These are phyloP conservation scores for Phyllosticta citribraziliensis DNA, from an alignment of 2,329 filamentous ascomycete species.

Conservation along the genomic window DNA sequence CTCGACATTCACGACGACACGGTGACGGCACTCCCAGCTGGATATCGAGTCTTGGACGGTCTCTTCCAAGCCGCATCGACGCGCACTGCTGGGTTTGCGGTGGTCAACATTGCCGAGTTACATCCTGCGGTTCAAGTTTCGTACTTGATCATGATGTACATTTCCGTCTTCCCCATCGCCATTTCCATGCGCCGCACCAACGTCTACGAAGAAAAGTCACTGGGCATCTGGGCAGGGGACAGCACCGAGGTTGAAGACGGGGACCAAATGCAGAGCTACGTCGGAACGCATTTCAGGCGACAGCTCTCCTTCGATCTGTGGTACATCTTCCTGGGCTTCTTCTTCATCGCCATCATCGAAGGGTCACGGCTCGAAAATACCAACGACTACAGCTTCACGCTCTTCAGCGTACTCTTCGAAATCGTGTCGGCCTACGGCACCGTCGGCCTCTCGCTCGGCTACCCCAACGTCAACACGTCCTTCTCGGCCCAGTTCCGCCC, in stretches of 20 bases:
- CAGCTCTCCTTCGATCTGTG: conserved; percentile 96
- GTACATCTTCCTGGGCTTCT: conserved; percentile 91
- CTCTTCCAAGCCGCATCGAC: conserved; percentile 87
- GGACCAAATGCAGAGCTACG: conserved; percentile 58
- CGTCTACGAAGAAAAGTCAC: conserved; percentile 85
- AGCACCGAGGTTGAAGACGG: conserved; percentile 31
- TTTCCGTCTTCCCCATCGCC: conserved; percentile 91
- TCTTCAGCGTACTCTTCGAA: conserved; percentile 37
- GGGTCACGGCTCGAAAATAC: conserved; percentile 56
- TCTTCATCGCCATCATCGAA: conserved; percentile 85
- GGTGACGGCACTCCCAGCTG: conserved; percentile 58
- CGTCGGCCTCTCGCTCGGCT: conserved; percentile 83
- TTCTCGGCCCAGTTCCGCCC: conserved; percentile 74
- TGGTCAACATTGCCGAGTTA: conserved; percentile 64
- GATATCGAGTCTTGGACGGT: conserved; percentile 71
- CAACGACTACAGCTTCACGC: conserved; percentile 43
- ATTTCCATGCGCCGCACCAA: conserved; percentile 92
- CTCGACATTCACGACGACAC: conserved; percentile 70
- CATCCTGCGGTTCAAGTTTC: conserved; percentile 90
- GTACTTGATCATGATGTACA: conserved; percentile 99
- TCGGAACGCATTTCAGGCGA: conserved; percentile 80
- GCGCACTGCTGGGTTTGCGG: conserved; percentile 80
- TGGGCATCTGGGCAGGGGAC: conserved; percentile 59
- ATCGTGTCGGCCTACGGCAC: conserved; percentile 55
- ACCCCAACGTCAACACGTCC: conserved; percentile 62